phyloP scores from a whole-genome alignment of 106 monocot species.

The Hemerocallis citrina region DNA sequence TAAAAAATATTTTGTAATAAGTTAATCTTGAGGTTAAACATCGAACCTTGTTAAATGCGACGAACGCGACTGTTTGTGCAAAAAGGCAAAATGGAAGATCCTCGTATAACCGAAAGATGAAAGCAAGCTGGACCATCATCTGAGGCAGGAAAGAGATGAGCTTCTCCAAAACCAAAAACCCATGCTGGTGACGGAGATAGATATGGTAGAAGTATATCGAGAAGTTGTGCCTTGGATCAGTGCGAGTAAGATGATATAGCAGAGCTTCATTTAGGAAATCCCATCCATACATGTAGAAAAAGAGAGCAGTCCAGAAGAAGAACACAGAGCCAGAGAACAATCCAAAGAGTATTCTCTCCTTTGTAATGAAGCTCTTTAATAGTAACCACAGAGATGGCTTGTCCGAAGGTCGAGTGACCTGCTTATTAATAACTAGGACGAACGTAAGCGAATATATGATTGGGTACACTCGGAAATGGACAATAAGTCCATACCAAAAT shows the following conservation, averaged over 20 bases:
- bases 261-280: constrained; percentile 74
- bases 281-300: constrained; percentile 75
- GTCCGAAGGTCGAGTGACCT: constrained; percentile 4
- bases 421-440: constrained; percentile 34
- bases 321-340: constrained; percentile 53
- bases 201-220: constrained; percentile 80
- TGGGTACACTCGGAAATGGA: constrained; percentile 76
- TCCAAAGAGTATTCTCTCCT: constrained; percentile 44
- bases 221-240: constrained; percentile 74
- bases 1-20: neutral
- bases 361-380: constrained; percentile 28
- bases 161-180: constrained; percentile 55
- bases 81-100: constrained; percentile 75
- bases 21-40: neutral
- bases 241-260: constrained; percentile 68
- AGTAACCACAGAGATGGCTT: constrained; percentile 8
- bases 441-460: constrained; percentile 69
- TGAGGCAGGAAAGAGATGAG: constrained; percentile 66
- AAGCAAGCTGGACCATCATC: constrained; percentile 51
- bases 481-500: constrained; percentile 81
- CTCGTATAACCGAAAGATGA: constrained; percentile 35
- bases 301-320: constrained; percentile 46
- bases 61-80: constrained; percentile 76
- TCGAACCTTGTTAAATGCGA: constrained; percentile 75
- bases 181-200: constrained; percentile 67